A percentile compares a stretch with the other conserved stretches of the same genome.
Evolutionary conservation across 2,329 filamentous ascomycete species (phyloP).

Genomic region (Aureobasidium uvarum): DNA sequence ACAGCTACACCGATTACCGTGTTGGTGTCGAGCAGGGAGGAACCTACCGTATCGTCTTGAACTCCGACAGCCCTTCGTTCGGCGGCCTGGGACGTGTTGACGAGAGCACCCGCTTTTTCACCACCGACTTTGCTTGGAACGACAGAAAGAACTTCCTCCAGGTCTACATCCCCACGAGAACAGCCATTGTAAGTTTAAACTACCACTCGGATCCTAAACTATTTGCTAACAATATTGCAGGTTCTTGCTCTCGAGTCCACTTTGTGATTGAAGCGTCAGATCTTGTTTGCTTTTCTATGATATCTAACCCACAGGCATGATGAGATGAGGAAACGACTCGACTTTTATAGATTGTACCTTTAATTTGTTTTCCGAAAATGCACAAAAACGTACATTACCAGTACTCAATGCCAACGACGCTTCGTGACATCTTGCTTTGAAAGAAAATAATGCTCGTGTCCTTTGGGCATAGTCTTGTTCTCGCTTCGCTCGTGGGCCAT

Average conservation of each 20-base stretch:
- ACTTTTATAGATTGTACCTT: neutral
- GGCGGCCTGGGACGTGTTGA: slow-evolving; percentile 79
- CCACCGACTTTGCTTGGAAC: slow-evolving; percentile 88
- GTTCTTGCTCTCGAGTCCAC: slow-evolving; percentile 21
- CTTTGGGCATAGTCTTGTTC: no score
- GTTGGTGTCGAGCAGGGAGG: slow-evolving; percentile 82
- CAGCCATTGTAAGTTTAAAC: slow-evolving; percentile 66
- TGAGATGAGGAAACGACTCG: slow-evolving; percentile 20
- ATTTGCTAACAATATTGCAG: slow-evolving; percentile 1
- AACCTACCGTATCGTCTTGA: slow-evolving; percentile 82
- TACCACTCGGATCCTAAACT: neutral
- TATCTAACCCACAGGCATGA: slow-evolving; percentile 7
- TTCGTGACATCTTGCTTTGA: neutral
- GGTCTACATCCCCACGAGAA: slow-evolving; percentile 81
- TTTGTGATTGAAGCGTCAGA: slow-evolving; percentile 7
- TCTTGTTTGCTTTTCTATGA: slow-evolving; percentile 21
- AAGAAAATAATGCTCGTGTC: no score
- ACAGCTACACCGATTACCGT: slow-evolving; percentile 88
- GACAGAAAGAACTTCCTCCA: slow-evolving; percentile 85
- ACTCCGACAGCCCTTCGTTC: slow-evolving; percentile 72
- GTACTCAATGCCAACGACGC: neutral
- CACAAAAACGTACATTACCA: neutral
- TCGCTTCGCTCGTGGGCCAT: no score
- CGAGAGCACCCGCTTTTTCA: slow-evolving; percentile 84
- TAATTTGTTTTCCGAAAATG: neutral